Conservation (phyloP, 78 protist genomes). For the Chrysochromulina tobinii region DNA sequence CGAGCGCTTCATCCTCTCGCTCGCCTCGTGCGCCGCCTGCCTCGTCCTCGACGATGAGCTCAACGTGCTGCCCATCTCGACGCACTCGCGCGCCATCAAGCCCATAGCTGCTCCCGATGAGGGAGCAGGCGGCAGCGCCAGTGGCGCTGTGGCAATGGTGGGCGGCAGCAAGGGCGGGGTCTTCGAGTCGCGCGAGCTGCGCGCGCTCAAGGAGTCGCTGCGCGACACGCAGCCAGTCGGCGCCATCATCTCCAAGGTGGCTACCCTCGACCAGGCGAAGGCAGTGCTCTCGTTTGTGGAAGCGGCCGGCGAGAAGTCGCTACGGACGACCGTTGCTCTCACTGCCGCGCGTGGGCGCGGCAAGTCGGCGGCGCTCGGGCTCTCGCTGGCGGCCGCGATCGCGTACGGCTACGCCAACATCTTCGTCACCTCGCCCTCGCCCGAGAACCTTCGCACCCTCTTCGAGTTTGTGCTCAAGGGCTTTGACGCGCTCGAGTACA, state of each 20-base stretch:
- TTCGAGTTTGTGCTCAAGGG: constrained; percentile 95
- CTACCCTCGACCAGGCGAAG: constrained; percentile 83
- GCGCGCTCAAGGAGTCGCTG: constrained; percentile 58
- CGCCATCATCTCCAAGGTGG: constrained; percentile 44
- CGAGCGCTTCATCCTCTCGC: constrained; percentile 96
- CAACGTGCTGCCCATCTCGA: constrained; percentile 84
- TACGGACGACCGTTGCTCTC: constrained; percentile 86
- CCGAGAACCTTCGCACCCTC: constrained; percentile 94
- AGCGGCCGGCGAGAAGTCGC: constrained; percentile 89
- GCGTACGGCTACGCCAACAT: constrained; percentile 85
- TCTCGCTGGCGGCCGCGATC: constrained; percentile 9
- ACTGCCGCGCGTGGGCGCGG: constrained; percentile 99
- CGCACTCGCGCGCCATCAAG: not conserved
- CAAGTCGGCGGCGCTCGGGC: constrained; percentile 96
- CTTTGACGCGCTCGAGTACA: constrained; percentile 86
- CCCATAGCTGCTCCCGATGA: no score
- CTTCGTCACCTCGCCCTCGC: constrained; percentile 97
- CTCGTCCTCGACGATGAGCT: constrained; percentile 68
- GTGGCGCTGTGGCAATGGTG: no score
- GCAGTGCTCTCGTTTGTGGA: constrained; percentile 83
- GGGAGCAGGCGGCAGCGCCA: no score
- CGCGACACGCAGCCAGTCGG: constrained; percentile 80
- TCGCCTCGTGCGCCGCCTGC: constrained; percentile 71
- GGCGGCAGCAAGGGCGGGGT: not conserved
- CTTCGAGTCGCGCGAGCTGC: constrained; percentile 63